A percentile compares a stretch with the other conserved stretches of the same genome.
Evolutionary conservation across 2,329 filamentous ascomycete genomes (phyloP).

Genomic region (Curvularia eragrostidis): DNA sequence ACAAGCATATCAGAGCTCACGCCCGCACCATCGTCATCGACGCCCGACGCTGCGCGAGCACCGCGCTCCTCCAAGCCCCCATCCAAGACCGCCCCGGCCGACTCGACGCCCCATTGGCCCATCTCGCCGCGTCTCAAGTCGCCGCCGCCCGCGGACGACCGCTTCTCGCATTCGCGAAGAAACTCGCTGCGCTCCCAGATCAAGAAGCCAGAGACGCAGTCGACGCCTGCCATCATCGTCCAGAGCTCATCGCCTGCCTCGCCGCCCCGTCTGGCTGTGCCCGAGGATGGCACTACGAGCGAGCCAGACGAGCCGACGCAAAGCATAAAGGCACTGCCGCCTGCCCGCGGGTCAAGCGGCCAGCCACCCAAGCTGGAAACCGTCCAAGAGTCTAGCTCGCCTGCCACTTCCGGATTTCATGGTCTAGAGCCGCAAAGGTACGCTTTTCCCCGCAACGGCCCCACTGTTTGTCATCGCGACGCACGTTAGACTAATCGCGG

Average conservation of each 20-base stretch:
- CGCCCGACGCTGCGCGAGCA: constrained; percentile 65
- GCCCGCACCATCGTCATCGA: constrained; percentile 61
- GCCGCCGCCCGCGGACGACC: constrained; percentile 62
- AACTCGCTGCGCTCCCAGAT: constrained; percentile 52
- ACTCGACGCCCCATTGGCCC: constrained; percentile 72
- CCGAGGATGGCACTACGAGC: constrained; percentile 38
- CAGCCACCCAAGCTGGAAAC: constrained; percentile 76
- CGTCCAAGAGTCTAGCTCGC: constrained; percentile 85
- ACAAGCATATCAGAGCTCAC: constrained; percentile 71
- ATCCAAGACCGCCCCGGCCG: constrained; percentile 56
- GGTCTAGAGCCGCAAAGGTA: constrained; percentile 42
- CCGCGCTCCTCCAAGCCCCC: constrained; percentile 21
- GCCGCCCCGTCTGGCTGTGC: constrained; percentile 39
- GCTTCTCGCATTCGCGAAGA: constrained; percentile 50
- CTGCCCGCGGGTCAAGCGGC: constrained; percentile 63
- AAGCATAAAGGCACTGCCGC: constrained; percentile 46
- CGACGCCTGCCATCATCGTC: constrained; percentile 55
- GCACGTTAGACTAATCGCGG: constrained; percentile 27
- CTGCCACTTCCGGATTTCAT: constrained; percentile 67
- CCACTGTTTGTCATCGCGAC: constrained; percentile 40
- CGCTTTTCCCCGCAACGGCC: constrained; percentile 37
- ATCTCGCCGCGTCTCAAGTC: constrained; percentile 78
- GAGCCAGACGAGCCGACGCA: constrained; percentile 49
- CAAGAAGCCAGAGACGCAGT: constrained; percentile 39
- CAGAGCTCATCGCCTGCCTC: constrained; percentile 54